Conservation (phyloP, 306 rosid genomes). For the Ormosia emarginata region DNA sequence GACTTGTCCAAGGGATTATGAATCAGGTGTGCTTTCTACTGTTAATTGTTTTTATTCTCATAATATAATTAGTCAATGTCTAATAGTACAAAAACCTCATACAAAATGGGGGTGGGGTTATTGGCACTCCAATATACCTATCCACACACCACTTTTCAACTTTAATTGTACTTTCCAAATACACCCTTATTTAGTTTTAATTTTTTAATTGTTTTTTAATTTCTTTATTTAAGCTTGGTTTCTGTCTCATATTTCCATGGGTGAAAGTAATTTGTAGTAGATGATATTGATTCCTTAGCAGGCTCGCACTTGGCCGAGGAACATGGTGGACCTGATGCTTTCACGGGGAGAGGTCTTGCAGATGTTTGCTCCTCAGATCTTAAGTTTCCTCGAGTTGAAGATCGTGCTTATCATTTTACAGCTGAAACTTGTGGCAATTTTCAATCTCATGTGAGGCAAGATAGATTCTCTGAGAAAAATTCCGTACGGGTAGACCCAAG, state of each 20-base stretch:
- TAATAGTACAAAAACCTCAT: not conserved
- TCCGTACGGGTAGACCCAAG: slow-evolving; percentile 44
- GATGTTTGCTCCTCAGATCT: not conserved
- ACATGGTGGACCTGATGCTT: slow-evolving; percentile 14
- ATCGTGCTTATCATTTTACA: slow-evolving; percentile 16
- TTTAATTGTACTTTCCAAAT: too few species aligned
- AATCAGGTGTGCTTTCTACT: slow-evolving; percentile 34
- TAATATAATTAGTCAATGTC: not conserved
- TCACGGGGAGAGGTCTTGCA: slow-evolving; percentile 18
- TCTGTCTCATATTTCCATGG: not conserved
- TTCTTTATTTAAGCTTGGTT: slow-evolving; percentile 19
- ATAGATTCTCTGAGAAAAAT: slow-evolving; percentile 22
- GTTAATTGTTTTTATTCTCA: not conserved
- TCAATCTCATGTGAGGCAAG: slow-evolving; percentile 20
- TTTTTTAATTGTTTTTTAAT: too few species aligned
- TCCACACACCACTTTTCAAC: not conserved
- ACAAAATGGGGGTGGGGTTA: not conserved
- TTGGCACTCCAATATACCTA: not conserved
- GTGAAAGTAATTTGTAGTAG: not conserved
- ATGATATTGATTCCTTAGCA: slow-evolving; percentile 23
- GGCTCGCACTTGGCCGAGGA: slow-evolving; percentile 35
- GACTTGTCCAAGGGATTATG: slow-evolving; percentile 25
- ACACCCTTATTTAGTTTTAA: too few species aligned
- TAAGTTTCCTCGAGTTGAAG: slow-evolving; percentile 18
- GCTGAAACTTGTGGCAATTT: slow-evolving; percentile 16